Conservation (phyloP, 768 basidiomycete species). For the Pisolithus albus region DNA sequence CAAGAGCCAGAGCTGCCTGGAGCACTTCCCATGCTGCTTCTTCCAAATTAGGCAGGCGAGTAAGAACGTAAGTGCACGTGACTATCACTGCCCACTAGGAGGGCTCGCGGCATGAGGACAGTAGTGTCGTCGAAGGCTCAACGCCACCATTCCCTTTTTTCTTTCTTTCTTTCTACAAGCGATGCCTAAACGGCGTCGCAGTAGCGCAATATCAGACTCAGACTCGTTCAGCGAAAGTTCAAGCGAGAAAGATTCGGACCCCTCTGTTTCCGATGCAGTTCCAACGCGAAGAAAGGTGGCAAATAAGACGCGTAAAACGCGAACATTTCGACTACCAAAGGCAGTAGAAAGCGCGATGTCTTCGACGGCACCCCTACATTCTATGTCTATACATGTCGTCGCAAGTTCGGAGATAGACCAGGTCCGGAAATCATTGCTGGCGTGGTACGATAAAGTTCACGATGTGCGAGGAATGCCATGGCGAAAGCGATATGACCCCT, state of each 20-base stretch:
- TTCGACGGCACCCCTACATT: constrained; percentile 25
- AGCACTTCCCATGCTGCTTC: no score
- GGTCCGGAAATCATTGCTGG: constrained; percentile 44
- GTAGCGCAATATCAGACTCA: constrained; percentile 10
- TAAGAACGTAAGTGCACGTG: no score
- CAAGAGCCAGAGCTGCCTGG: no score
- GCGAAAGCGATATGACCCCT: constrained; percentile 66
- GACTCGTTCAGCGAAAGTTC: constrained; percentile 5
- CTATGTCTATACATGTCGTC: constrained; percentile 45
- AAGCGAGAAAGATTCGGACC: constrained; percentile 16
- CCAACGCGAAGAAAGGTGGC: constrained; percentile 2
- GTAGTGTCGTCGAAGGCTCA: no score
- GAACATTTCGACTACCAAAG: constrained; percentile 7
- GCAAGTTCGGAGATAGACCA: constrained; percentile 21
- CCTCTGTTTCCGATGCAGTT: constrained; percentile 10
- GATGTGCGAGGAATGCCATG: constrained; percentile 82
- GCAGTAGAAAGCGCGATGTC: neutral
- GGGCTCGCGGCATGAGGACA: no score
- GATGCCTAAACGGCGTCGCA: constrained; percentile 28
- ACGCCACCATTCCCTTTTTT: neutral
- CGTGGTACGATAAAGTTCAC: constrained; percentile 70
- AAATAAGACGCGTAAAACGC: constrained; percentile 14
- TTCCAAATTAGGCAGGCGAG: no score
- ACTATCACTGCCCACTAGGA: no score
- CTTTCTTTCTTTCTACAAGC: neutral